phyloP scores from a whole-genome alignment of 495 filamentous ascomycete genomes.

The Xylaria scruposa region DNA sequence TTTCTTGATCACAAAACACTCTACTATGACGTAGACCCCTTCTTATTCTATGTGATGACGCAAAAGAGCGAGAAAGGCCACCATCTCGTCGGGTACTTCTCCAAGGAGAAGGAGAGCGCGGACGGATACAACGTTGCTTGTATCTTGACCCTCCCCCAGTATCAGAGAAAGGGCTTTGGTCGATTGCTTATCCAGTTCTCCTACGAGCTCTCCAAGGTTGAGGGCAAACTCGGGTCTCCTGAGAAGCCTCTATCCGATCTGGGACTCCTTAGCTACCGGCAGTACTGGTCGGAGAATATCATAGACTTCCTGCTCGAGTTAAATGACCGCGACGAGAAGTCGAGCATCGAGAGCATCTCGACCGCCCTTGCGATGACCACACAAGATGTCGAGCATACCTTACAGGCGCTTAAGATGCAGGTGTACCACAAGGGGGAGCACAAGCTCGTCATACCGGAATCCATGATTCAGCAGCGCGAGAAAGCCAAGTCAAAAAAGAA shows the following conservation, averaged over 20 bases:
- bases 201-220: conserved; percentile 95
- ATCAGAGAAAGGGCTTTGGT: conserved; percentile 92
- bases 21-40: conserved; percentile 99
- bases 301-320: conserved; percentile 78
- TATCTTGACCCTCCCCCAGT: conserved; percentile 95
- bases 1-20: conserved; percentile 99
- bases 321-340: conserved; percentile 65
- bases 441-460: conserved; percentile 83
- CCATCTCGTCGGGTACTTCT: conserved; percentile 96
- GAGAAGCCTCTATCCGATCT: conserved; percentile 97
- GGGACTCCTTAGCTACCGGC: conserved; percentile 87
- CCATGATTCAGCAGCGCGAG: conserved; percentile 73
- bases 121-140: conserved; percentile 98
- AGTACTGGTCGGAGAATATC: conserved; percentile 96
- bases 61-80: conserved; percentile 83
- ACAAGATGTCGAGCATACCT: conserved; percentile 89
- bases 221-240: conserved; percentile 90
- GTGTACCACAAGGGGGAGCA: conserved; percentile 93
- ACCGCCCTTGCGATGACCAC: conserved; percentile 88
- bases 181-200: conserved; percentile 95
- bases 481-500: conserved; percentile 71
- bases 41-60: conserved; percentile 98
- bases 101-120: conserved; percentile 95
- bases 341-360: conserved; percentile 83
- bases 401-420: conserved; percentile 93